Conservation (phyloP, 1,284 basidiomycete genomes). For the Leccinum fallax region DNA sequence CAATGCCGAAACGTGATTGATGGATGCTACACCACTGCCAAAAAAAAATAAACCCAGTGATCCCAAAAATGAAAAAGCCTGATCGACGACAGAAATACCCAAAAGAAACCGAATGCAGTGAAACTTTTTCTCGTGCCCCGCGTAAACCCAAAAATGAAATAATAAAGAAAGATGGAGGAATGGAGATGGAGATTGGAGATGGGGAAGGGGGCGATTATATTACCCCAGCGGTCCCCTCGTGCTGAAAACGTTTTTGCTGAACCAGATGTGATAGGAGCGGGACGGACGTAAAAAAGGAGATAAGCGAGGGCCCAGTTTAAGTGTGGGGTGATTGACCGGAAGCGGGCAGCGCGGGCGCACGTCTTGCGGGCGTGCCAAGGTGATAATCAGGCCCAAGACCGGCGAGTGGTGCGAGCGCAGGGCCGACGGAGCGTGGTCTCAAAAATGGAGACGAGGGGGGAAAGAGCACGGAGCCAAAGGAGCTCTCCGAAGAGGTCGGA, state of each 20-base stretch:
- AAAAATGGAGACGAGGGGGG: slow-evolving; percentile 24
- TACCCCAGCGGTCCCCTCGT: slow-evolving; percentile 22
- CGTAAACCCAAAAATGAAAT: slow-evolving; percentile 27
- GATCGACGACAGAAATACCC: slow-evolving; percentile 6
- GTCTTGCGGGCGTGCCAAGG: background rate
- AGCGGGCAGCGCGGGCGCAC: background rate
- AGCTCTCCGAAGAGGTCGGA: slow-evolving; percentile 31
- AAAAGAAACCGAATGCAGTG: slow-evolving; percentile 3
- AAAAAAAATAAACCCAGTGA: slow-evolving; percentile 10
- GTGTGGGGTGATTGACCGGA: slow-evolving; percentile 18
- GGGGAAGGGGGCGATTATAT: background rate
- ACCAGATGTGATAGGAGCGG: background rate
- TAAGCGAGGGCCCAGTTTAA: slow-evolving; percentile 14
- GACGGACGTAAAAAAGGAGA: slow-evolving; percentile 27
- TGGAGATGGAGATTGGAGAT: background rate
- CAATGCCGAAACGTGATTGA: slow-evolving; percentile 15
- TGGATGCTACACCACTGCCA: slow-evolving; percentile 4
- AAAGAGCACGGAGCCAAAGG: slow-evolving; percentile 7
- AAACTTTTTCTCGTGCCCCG: background rate
- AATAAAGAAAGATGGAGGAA: slow-evolving; percentile 4
- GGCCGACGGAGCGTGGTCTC: slow-evolving; percentile 27
- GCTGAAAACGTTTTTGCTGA: slow-evolving; percentile 26
- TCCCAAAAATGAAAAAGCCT: slow-evolving; percentile 10
- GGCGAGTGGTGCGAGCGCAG: slow-evolving; percentile 14
- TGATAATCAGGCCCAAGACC: background rate